These are phyloP conservation scores for Parafenestella ontariensis DNA, from an alignment of 2,329 filamentous ascomycete genomes.

Conservation along the genomic window DNA sequence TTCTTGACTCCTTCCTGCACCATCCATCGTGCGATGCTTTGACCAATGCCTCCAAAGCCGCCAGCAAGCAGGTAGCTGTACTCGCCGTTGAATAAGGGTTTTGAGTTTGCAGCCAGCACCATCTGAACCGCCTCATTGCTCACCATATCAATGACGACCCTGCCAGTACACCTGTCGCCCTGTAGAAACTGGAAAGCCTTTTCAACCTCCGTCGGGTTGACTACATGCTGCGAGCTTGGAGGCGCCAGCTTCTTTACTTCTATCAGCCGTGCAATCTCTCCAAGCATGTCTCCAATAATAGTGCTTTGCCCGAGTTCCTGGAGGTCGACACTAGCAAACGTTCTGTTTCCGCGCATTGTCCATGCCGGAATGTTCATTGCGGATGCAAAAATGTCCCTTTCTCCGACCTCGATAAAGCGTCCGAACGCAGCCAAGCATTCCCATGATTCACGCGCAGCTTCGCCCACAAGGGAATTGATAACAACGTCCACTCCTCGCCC, in stretches of 20 bases:
- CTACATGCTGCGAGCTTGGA: too few relatives aligned
- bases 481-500: slow-evolving; percentile 44
- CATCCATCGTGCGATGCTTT: slow-evolving; percentile 28
- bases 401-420: slow-evolving; percentile 33
- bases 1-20: slow-evolving; percentile 26
- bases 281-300: too few relatives aligned
- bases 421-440: slow-evolving; percentile 40
- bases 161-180: slow-evolving; percentile 7
- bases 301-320: too few relatives aligned
- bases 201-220: slow-evolving; percentile 14
- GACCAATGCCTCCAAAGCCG: slow-evolving; percentile 33
- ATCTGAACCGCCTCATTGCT: too few relatives aligned
- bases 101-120: too few relatives aligned
- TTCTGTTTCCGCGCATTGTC: too few relatives aligned
- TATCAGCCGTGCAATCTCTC: too few relatives aligned
- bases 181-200: slow-evolving; percentile 24
- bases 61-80: slow-evolving; percentile 34
- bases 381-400: slow-evolving; percentile 7
- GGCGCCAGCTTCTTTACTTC: too few relatives aligned
- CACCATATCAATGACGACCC: slow-evolving; percentile 8
- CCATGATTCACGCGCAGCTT: slow-evolving; percentile 25
- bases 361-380: too few relatives aligned
- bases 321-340: too few relatives aligned
- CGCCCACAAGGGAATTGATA: slow-evolving; percentile 36
- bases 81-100: too few relatives aligned